Evolutionary conservation across 129 eudicot genomes (phyloP).

Genomic region (Saposhnikovia divaricata): DNA sequence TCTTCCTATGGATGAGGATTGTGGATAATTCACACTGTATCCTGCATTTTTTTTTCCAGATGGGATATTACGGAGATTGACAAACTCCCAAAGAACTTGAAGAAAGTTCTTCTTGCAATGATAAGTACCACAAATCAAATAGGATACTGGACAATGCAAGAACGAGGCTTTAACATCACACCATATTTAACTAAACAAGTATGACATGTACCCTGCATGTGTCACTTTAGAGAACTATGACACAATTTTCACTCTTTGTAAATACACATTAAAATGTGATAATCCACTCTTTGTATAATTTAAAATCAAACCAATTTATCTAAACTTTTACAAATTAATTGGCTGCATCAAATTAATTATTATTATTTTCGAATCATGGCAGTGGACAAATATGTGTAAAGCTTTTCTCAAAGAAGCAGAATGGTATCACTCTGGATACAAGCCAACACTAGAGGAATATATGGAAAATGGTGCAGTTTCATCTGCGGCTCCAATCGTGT

Average conservation of each 20-base stretch:
- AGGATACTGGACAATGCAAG: constrained; percentile 8
- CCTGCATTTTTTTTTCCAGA: not conserved
- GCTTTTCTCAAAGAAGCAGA: not conserved
- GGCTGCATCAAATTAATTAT: not conserved
- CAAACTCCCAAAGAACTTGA: not conserved
- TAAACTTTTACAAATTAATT: no score
- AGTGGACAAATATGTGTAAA: constrained; percentile 9
- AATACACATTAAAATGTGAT: no score
- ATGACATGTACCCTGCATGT: not conserved
- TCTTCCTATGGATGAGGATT: not conserved
- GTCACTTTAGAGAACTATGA: not conserved
- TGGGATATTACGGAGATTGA: constrained; percentile 6
- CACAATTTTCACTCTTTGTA: not conserved
- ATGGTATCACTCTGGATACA: constrained; percentile 6
- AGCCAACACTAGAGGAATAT: constrained; percentile 21
- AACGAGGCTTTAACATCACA: constrained; percentile 12
- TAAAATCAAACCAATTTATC: no score
- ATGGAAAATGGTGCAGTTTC: constrained; percentile 21
- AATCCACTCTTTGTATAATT: no score
- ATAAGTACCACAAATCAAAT: constrained; percentile 8
- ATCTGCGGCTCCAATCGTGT: not conserved
- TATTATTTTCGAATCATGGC: not conserved
- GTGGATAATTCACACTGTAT: not conserved
- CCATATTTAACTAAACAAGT: constrained; percentile 7
- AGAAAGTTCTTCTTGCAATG: constrained; percentile 6